Conservation (phyloP, 148 eudicot genomes). For the Hydrangea macrophylla region DNA sequence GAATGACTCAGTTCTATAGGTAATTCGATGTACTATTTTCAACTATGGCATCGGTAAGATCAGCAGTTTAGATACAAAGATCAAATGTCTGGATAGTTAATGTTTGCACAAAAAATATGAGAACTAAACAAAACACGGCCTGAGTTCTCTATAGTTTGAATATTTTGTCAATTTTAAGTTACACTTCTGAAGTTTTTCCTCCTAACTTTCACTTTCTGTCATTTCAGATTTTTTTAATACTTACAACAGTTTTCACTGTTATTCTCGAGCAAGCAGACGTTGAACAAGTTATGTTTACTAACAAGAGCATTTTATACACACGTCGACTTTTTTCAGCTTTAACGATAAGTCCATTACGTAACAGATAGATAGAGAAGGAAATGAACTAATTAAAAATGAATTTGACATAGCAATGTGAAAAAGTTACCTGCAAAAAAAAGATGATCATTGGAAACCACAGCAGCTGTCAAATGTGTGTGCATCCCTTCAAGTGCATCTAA, state of each 20-base stretch:
- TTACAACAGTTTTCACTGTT: not conserved
- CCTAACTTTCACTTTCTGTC: too few relatives aligned
- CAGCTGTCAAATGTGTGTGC: slow-evolving; percentile 98
- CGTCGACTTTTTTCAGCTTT: not conserved
- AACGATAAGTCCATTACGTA: not conserved
- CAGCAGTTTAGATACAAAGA: not conserved
- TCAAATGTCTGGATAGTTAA: too few relatives aligned
- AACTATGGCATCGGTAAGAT: not conserved
- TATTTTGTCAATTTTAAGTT: too few relatives aligned
- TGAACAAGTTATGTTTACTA: not conserved
- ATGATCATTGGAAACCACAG: slow-evolving; percentile 85
- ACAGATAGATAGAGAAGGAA: too few relatives aligned
- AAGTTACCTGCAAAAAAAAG: slow-evolving; percentile 58
- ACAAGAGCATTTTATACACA: not conserved
- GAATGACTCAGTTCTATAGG: not conserved
- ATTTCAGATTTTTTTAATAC: not conserved
- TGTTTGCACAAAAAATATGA: too few relatives aligned
- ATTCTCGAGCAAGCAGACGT: too few relatives aligned
- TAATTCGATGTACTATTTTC: not conserved
- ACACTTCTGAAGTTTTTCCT: not conserved
- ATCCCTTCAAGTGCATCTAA: slow-evolving; percentile 81
- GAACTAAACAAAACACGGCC: too few relatives aligned
- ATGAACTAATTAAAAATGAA: not conserved
- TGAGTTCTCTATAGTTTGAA: not conserved
- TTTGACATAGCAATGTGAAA: not conserved